phyloP scores from a whole-genome alignment of 176 grass and related monocot species.

The Neostapfia colusana region DNA sequence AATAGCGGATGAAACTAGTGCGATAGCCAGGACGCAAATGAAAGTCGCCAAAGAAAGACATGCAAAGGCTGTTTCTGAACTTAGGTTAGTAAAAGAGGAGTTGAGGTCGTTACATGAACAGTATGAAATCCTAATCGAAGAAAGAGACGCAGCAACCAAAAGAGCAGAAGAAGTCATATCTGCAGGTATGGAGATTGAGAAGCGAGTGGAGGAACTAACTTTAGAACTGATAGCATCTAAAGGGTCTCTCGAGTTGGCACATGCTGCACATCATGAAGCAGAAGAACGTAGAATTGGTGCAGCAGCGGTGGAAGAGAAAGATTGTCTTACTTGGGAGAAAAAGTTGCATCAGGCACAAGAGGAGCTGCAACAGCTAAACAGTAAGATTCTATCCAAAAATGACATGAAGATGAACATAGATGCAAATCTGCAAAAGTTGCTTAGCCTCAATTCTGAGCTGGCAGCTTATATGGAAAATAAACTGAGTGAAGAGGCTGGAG shows the following conservation, averaged over 20 bases:
- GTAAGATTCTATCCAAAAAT: conserved; percentile 53
- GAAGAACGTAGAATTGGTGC: conserved; percentile 78
- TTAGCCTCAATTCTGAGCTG: conserved; percentile 66
- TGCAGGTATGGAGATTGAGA: conserved; percentile 61
- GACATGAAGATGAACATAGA: conserved; percentile 62
- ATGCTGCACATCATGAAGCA: conserved; percentile 84
- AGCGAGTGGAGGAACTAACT: conserved; percentile 67
- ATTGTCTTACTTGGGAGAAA: conserved; percentile 50
- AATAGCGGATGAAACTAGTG: conserved; percentile 71
- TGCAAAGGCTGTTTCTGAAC: conserved; percentile 61
- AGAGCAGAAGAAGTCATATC: conserved; percentile 60
- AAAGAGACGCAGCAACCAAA: conserved; percentile 64
- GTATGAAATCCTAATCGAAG: conserved; percentile 53
- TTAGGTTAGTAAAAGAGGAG: conserved; percentile 52
- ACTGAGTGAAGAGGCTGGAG: conserved; percentile 60
- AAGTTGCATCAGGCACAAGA: conserved; percentile 49
- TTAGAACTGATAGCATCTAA: conserved; percentile 70
- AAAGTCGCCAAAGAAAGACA: conserved; percentile 67
- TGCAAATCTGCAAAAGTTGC: conserved; percentile 53
- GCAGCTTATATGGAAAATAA: conserved; percentile 56
- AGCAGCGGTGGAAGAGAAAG: conserved; percentile 66
- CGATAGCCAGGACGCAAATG: conserved; percentile 62
- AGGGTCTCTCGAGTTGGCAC: conserved; percentile 78
- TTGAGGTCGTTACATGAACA: conserved; percentile 52
- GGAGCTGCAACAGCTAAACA: conserved; percentile 61